Conservation (phyloP, 2,329 filamentous ascomycete genomes). For the Polychaeton citri region DNA sequence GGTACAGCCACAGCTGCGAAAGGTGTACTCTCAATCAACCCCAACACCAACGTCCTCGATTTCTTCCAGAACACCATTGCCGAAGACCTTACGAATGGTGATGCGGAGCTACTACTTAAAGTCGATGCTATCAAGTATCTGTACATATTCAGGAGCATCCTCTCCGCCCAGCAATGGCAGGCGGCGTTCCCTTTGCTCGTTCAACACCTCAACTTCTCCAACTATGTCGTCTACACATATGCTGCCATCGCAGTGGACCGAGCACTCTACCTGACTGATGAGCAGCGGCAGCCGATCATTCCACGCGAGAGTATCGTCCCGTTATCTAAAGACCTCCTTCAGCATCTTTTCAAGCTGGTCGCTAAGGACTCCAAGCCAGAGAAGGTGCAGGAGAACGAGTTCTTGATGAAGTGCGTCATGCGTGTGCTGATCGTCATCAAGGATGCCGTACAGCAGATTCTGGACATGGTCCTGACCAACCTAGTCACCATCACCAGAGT, state of each 20-base stretch:
- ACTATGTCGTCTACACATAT: conserved; percentile 97
- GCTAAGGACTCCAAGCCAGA: conserved; percentile 71
- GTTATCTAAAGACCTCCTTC: conserved; percentile 71
- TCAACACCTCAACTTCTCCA: conserved; percentile 74
- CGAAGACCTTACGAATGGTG: conserved; percentile 63
- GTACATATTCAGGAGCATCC: conserved; percentile 89
- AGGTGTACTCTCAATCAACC: conserved; percentile 80
- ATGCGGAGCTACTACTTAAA: conserved; percentile 73
- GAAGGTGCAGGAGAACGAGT: conserved; percentile 98
- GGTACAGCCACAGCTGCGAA: conserved; percentile 75
- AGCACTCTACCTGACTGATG: conserved; percentile 70
- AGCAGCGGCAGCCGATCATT: conserved; percentile 65
- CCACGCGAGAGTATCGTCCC: conserved; percentile 64
- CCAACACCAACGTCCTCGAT: conserved; percentile 63
- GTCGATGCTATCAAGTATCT: conserved; percentile 98
- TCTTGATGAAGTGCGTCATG: conserved; percentile 98
- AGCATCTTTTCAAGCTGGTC: conserved; percentile 83
- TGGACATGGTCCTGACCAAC: conserved; percentile 68
- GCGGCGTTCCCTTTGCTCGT: conserved; percentile 80
- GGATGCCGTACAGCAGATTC: conserved; percentile 60
- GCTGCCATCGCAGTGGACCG: conserved; percentile 94
- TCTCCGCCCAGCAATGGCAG: conserved; percentile 85
- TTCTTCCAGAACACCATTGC: conserved; percentile 93
- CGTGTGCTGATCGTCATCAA: conserved; percentile 88
- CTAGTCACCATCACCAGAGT: conserved; percentile 81